Base-by-base conservation (phyloP, 2,329 filamentous ascomycete genomes). In the Canariomyces notabilis region DNA sequence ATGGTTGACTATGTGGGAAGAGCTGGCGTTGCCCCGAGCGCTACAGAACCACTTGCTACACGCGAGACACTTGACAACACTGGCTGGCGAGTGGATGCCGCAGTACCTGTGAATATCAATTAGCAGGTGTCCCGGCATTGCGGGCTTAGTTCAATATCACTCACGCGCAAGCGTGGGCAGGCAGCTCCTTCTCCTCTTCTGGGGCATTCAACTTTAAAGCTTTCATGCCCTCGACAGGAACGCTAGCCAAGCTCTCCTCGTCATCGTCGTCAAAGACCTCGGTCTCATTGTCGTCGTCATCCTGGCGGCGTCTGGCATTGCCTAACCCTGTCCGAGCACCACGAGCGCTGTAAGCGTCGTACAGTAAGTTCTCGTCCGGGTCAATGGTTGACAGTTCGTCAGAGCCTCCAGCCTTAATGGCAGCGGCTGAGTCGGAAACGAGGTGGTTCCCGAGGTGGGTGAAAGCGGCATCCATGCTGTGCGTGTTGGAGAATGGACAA, bases 21-120 rank as follows among this genome's bases (percentile, higher is more conserved):
- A 96, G 42, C 88, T 95, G 15, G 90, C 90, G 67, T 96, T 98
- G 57, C 93, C 91, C 61, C 91, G 87, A 50, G 91, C 90, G 68
- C 90, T 97, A 71, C 93, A 98, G 67, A 98, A 98, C 93, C 93
- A 98, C 66, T 97, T 98, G 73, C 81, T 91, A 74, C 93, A 98
- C 50, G 84, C 79, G 51, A 98, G 76, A 64, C 93, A 98, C 71
- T 96, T 97, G 59, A 98, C 93, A 47, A 98, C 94, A 56, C 87
- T 93, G 64, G 86, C 85, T 2, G 93, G 85, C 48, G 94, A 95
- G 71, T 98, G 93, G 54, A 98, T 98, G 49, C 93, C 93, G 65
- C 93, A 98, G 68, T 96, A 96, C 32, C 89, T 93, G 64, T 38
- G 51, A 42, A 44, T 37, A 48, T 54, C 59, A 62, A 64, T 50